These are phyloP conservation scores for Yamadazyma ubonensis DNA, from an alignment of 805 yeast genomes.

Conservation along the genomic window DNA sequence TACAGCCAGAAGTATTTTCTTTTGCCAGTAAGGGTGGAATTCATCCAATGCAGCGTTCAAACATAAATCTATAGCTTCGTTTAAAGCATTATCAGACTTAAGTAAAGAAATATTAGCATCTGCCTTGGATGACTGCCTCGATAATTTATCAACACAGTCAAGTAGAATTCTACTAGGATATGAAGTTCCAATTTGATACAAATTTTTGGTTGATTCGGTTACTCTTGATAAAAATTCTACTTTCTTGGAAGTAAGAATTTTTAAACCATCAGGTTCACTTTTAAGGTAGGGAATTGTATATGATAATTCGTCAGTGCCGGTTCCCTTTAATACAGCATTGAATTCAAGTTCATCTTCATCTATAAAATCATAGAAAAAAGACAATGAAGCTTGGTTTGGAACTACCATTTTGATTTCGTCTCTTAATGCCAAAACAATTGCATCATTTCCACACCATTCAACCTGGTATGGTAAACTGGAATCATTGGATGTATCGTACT, in stretches of 20 bases:
- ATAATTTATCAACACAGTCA: slow-evolving; percentile 67
- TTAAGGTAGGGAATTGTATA: slow-evolving; percentile 41
- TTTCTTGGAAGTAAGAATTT: slow-evolving; percentile 55
- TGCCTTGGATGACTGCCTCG: slow-evolving; percentile 72
- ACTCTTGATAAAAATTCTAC: slow-evolving; percentile 69
- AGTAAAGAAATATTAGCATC: slow-evolving; percentile 66
- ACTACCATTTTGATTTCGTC: slow-evolving; percentile 73
- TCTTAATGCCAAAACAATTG: slow-evolving; percentile 59
- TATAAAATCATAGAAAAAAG: slow-evolving; percentile 47
- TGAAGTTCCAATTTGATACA: slow-evolving; percentile 81
- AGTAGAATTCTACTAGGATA: slow-evolving; percentile 78
- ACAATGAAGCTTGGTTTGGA: slow-evolving; percentile 59
- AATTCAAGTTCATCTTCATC: slow-evolving; percentile 31
- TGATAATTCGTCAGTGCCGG: slow-evolving; percentile 19
- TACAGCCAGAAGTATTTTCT: slow-evolving; percentile 74
- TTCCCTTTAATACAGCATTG: slow-evolving; percentile 21
- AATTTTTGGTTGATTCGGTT: slow-evolving; percentile 50
- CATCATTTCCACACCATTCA: slow-evolving; percentile 86
- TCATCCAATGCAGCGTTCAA: slow-evolving; percentile 76
- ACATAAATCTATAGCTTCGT: slow-evolving; percentile 67
- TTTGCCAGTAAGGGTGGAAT: slow-evolving; percentile 77
- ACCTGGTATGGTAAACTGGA: slow-evolving; percentile 44
- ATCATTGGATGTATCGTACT: slow-evolving; percentile 43
- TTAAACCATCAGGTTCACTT: slow-evolving; percentile 69
- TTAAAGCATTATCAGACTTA: slow-evolving; percentile 43